Base-by-base conservation (phyloP, 2,329 filamentous ascomycete genomes). In the Nigrospora osmanthi region DNA sequence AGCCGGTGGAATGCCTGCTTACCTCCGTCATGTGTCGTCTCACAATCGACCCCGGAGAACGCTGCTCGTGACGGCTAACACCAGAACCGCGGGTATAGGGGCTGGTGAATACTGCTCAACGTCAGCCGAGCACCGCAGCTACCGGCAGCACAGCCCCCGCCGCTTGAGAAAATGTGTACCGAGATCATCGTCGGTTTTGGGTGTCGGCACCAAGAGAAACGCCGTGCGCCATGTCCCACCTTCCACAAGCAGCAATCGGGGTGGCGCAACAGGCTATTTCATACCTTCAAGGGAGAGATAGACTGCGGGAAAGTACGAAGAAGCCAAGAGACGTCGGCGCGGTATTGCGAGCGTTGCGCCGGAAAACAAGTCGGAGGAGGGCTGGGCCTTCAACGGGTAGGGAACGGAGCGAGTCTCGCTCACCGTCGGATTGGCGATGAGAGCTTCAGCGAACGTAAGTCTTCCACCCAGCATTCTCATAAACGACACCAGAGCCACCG, bases 371-470 rank as follows among this genome's bases (percentile, higher is more conserved):
- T 19, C 3, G 31, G 16, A 12, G 41, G 16, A 12, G 41, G 41
- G 7, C 40, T 47, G 35, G 12, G 9, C 16, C 41, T 31, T 1
- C 31, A 43, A 15, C 31, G 45, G 7, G 42, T 44, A 17, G 45
- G 45, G n/a, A 32, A 47, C 34, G 45, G 42, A 10, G 46, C 42
- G 4, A 42, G 12, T n/a, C 11, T 45, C n/a, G 32, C 31, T 6
- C 36, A 38, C 9, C 38, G 43, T 5, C 38, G 33, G 14, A 33
- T 45, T 12, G 46, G 35, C 13, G 46, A 48, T 35, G 39, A 48
- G 35, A 40, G 39, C 35, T 48, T 48, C 23, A 23, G 36, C 15
- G 33, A 48, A 10, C 6, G 23, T 10, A 28, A 28, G 5, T 10
- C 5, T 28, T 28, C 23, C 6, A 28, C 23, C 2, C 6, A 28